Percentiles rank a stretch among this genome's conserved stretches.
phyloP scores from a whole-genome alignment of 2,329 filamentous ascomycete genomes.

The Apiospora kogelbergensis region DNA sequence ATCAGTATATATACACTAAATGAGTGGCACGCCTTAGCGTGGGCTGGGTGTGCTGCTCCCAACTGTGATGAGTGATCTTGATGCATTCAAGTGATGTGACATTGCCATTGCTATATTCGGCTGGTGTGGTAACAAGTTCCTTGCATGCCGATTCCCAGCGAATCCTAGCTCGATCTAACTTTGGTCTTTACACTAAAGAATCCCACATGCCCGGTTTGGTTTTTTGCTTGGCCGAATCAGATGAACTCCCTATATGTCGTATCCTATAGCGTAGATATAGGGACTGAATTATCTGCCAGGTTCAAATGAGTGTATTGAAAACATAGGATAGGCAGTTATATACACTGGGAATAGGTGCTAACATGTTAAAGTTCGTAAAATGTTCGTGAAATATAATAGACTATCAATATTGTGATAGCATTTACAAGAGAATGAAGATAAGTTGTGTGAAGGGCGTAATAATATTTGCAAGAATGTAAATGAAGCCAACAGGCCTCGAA shows the following conservation, averaged over 20 bases:
- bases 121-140: not conserved
- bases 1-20: not conserved
- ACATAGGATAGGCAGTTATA: too few relatives aligned
- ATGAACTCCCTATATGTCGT: not conserved
- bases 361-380: not conserved
- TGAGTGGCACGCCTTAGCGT: not conserved
- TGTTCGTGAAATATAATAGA: not conserved
- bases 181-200: not conserved
- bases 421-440: not conserved
- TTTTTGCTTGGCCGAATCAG: not conserved
- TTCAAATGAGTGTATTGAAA: not conserved
- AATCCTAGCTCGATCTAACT: not conserved
- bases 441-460: not conserved
- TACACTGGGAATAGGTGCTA: not conserved
- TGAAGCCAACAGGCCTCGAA: not conserved
- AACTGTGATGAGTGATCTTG: not conserved
- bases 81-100: not conserved
- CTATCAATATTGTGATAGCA: not conserved
- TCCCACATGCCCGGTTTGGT: not conserved
- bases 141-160: not conserved
- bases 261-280: not conserved
- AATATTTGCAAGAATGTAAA: not conserved
- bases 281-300: not conserved
- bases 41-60: not conserved
- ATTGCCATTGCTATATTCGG: not conserved